Evolutionary conservation across 2,329 filamentous ascomycete genomes (phyloP), one percentile per base, ranked within the genome.

Genomic region (Hirsutella thompsonii): DNA sequence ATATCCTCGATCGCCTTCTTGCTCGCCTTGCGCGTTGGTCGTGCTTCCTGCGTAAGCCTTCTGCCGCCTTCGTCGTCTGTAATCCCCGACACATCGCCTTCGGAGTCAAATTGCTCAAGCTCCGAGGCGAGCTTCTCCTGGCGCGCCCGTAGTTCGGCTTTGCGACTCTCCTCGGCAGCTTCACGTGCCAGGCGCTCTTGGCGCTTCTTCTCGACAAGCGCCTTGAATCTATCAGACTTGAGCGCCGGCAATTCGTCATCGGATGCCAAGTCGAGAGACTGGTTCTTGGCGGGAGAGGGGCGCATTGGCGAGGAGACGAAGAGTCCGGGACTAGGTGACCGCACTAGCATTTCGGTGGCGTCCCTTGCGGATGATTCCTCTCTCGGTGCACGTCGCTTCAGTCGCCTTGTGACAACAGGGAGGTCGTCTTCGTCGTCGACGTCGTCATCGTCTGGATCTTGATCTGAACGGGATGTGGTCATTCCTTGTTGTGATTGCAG

Each of bases 1-100:
- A 98, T 95, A 50, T 96, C 90, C 56, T 95, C 86, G 34, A 95
- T 59, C 0, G 92, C 92, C 62, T 88, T 95, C 65, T 90, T 96
- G 66, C 89, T 90, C 0, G 92, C 89, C 57, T 92, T 94, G 11
- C 92, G 76, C 9, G 76, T 72, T 5, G 87, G 81, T 4, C 81
- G 77, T 20, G 73, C 69, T 32, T 74, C 67, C 54, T 89, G 83
- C 0, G 82, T 84, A 36, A 92, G 64, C 46, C 68, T 76, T 35
- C 68, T 69, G n/a, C 72, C 80, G 33, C 67, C 74, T 20, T 78
- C 77, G 28, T 77, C 78, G 44, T 82, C 78, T 2, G 68, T 71
- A 38, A 76, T 69, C 43, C 71, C 67, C n/a, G 67, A 69, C n/a
- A 57, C 60, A 37, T 64, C 56, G 20, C 69, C 66, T 29, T 60